Percentiles rank a stretch among this genome's conserved stretches.
Conservation (phyloP, 805 yeast genomes). For the Scheffersomyces lignosus region DNA sequence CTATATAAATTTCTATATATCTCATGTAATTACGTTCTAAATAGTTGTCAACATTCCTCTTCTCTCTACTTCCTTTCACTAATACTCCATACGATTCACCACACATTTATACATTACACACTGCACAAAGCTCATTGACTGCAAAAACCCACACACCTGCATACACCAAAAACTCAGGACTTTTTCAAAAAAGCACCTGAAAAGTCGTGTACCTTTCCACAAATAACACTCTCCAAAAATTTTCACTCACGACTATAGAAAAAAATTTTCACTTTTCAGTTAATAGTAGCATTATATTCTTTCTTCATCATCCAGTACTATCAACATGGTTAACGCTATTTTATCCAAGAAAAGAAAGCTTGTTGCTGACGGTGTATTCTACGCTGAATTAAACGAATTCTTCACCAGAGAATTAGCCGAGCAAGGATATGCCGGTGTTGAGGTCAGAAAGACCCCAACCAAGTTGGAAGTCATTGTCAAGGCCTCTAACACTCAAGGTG, state of each 20-base stretch:
- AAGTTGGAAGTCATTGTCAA: conserved; percentile 98
- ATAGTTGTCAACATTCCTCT: too few relatives aligned
- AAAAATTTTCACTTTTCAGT: conserved; percentile 6
- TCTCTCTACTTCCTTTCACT: too few relatives aligned
- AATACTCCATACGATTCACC: too few relatives aligned
- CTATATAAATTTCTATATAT: too few relatives aligned
- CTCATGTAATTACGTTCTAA: too few relatives aligned
- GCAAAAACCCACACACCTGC: neutral
- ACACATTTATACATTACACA: too few relatives aligned
- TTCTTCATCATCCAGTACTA: conserved; percentile 1
- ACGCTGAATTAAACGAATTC: conserved; percentile 99
- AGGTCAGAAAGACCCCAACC: conserved; percentile 97
- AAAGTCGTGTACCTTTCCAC: neutral
- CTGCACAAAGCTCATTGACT: too few relatives aligned
- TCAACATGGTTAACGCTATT: conserved; percentile 46
- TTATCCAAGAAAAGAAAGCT: conserved; percentile 96
- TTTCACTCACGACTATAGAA: conserved; percentile 2
- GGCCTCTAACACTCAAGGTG: conserved; percentile 98
- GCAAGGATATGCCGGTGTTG: conserved; percentile 99
- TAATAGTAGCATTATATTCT: conserved; percentile 3
- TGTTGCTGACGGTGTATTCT: conserved; percentile 99
- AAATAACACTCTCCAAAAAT: conserved; percentile 4
- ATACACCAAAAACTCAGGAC: neutral
- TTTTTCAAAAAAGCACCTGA: neutral
- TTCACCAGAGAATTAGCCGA: conserved; percentile 99